A percentile compares a stretch with the other conserved stretches of the same genome.
Conservation (phyloP, 768 basidiomycete genomes). For the Leccinum olivaceopallidum region DNA sequence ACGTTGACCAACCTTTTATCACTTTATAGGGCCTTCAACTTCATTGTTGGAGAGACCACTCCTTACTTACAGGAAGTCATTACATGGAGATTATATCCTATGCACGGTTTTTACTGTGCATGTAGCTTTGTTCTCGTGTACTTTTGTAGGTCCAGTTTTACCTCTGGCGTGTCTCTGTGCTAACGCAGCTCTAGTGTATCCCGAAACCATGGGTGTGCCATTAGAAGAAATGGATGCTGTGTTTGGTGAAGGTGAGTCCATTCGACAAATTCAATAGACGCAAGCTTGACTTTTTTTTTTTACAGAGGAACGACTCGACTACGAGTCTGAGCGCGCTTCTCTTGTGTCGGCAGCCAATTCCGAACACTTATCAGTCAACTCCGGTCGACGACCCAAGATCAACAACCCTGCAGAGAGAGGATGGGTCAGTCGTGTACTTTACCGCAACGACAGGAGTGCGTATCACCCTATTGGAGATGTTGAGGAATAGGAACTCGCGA, state of each 20-base stretch:
- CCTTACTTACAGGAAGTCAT: slow-evolving; percentile 87
- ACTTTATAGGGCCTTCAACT: slow-evolving; percentile 71
- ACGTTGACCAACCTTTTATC: slow-evolving; percentile 13
- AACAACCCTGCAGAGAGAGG: slow-evolving; percentile 31
- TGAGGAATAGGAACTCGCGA: slow-evolving; percentile 60
- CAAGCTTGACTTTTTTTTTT: slow-evolving; percentile 3
- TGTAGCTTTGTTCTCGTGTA: slow-evolving; percentile 86
- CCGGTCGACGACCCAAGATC: slow-evolving; percentile 25
- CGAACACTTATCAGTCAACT: slow-evolving; percentile 38
- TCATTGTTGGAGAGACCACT: slow-evolving; percentile 84
- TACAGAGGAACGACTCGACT: slow-evolving; percentile 61
- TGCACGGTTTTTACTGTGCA: slow-evolving; percentile 92
- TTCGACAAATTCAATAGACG: slow-evolving; percentile 15
- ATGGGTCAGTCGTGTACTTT: slow-evolving; percentile 54
- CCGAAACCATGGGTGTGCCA: slow-evolving; percentile 84
- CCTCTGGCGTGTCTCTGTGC: background rate
- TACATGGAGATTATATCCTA: slow-evolving; percentile 89
- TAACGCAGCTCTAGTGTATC: slow-evolving; percentile 58
- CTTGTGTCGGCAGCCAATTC: slow-evolving; percentile 44
- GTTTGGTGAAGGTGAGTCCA: slow-evolving; percentile 75
- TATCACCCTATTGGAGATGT: slow-evolving; percentile 50
- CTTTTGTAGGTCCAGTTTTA: slow-evolving; percentile 55
- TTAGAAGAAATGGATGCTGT: slow-evolving; percentile 91
- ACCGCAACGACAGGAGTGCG: slow-evolving; percentile 39
- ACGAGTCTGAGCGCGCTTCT: slow-evolving; percentile 63